These are phyloP conservation scores for Gnomoniopsis sp. DNA, from an alignment of 2,329 filamentous ascomycete species.

Conservation along the genomic window DNA sequence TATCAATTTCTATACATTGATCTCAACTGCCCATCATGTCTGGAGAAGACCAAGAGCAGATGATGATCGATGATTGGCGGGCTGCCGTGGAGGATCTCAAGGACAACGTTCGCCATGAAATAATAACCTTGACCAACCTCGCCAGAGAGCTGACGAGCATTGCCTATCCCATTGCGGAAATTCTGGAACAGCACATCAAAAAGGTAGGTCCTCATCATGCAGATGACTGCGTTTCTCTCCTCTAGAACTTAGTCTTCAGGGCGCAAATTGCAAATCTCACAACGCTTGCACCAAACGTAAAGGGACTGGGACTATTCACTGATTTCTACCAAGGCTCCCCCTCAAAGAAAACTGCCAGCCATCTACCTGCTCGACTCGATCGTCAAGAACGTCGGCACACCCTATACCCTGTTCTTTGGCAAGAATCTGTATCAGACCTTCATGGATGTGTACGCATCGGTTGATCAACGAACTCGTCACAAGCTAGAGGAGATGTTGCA, in stretches of 20 bases:
- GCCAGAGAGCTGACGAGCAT: constrained; percentile 96
- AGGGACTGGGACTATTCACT: constrained; percentile 15
- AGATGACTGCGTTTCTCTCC: constrained; percentile 5
- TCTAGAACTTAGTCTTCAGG: neutral
- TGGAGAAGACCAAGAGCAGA: constrained; percentile 59
- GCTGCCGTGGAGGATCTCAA: constrained; percentile 89
- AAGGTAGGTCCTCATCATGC: constrained; percentile 63
- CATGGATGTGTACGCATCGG: constrained; percentile 92
- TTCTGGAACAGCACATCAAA: constrained; percentile 88
- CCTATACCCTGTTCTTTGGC: constrained; percentile 93
- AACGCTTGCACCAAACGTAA: neutral
- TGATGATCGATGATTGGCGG: constrained; percentile 93
- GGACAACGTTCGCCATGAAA: constrained; percentile 89
- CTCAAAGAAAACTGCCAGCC: constrained; percentile 87
- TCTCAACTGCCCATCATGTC: constrained; percentile 37
- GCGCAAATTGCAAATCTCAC: neutral
- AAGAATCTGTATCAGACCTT: constrained; percentile 90
- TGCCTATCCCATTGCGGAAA: constrained; percentile 86
- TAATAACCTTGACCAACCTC: constrained; percentile 95
- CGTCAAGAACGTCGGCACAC: constrained; percentile 96
- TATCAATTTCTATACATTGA: neutral
- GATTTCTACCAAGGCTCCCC: constrained; percentile 63
- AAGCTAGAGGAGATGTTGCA: constrained; percentile 97
- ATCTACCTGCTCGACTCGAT: constrained; percentile 97
- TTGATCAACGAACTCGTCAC: constrained; percentile 75